Base-by-base conservation (phyloP, 805 yeast species). In the Ogataea neopini region DNA sequence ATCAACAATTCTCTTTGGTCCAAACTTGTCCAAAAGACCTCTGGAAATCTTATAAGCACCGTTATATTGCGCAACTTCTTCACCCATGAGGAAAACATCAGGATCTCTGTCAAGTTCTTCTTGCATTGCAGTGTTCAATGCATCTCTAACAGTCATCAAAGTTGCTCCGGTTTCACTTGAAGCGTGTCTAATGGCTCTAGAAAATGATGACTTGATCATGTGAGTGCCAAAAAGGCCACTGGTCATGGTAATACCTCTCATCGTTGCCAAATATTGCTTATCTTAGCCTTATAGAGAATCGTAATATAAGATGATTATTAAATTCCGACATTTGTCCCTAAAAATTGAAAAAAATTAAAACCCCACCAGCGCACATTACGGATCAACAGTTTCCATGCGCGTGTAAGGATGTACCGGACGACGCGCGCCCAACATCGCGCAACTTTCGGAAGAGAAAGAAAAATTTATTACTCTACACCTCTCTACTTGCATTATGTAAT, bases 1-100 rank as follows among this genome's bases (percentile, higher is more conserved):
- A 72, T 91, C 97, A 52, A 91, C 79, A 50, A 91, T 85, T 74
- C 97, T 84, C 70, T 87, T 82, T 67, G 90, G 96, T 54, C 97
- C 97, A 63, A 90, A 91, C 68, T 95, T 81, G 72, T 94, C 99
- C 64, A 94, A 79, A 56, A 94, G 79, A 29, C 99, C 99, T 67
- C 96, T 84, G 55, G 98, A 86, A 55, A 94, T 86, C 77, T 94
- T 94, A 77, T 94, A 94, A 51, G 99, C 99, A 76, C 99, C 99
- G 68, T 94, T 91, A 75, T 94, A 94, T 72, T 92, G 98, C 38
- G 96, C 99, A 57, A 94, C 99, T 73, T 94, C 99, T 76, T 94
- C 99, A 72, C 99, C 99, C 81, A 94, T 87, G 60, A 94, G 71
- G 77, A 89, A 94, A 38, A 94, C 98, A 59, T 81, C 85, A 58